Percentiles rank a stretch among this genome's conserved stretches.
Conservation (phyloP, 495 filamentous ascomycete genomes). For the Penicillium daleae region DNA sequence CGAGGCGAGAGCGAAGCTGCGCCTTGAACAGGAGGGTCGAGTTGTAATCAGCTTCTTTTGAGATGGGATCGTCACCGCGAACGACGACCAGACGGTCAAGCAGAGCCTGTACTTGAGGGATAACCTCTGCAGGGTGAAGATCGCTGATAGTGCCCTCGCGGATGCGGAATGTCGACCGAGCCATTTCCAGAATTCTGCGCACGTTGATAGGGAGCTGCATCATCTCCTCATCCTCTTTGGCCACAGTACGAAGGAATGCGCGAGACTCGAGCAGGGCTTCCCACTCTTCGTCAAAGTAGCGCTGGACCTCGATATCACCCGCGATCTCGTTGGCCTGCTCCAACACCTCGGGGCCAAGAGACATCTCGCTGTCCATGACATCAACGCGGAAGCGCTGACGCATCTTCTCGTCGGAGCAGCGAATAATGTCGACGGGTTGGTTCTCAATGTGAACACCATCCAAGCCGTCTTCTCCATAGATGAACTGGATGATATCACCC, state of each 20-base stretch:
- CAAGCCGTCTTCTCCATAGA: constrained; percentile 96
- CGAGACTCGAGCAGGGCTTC: constrained; percentile 77
- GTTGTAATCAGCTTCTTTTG: constrained; percentile 82
- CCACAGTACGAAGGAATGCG: constrained; percentile 69
- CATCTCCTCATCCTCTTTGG: constrained; percentile 71
- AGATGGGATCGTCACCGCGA: constrained; percentile 79
- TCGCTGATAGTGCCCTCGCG: constrained; percentile 84
- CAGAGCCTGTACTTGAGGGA: constrained; percentile 76
- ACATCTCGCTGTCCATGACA: constrained; percentile 82
- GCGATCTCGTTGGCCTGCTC: constrained; percentile 86
- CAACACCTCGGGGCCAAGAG: constrained; percentile 66
- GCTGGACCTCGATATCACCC: constrained; percentile 83
- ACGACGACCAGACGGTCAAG: constrained; percentile 80
- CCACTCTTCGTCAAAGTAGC: constrained; percentile 85
- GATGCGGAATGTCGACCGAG: constrained; percentile 87
- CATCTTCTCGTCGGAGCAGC: constrained; percentile 71
- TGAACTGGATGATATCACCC: constrained; percentile 95
- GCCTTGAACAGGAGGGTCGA: constrained; percentile 90
- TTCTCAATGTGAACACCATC: constrained; percentile 91
- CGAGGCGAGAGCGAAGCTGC: constrained; percentile 83
- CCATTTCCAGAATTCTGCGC: constrained; percentile 84
- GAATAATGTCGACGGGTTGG: constrained; percentile 84
- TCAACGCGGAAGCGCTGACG: constrained; percentile 84
- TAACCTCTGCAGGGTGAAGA: constrained; percentile 84
- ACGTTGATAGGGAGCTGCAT: constrained; percentile 94